Base-by-base conservation (phyloP, 441 rosid genomes). In the Brassica hybrid region DNA sequence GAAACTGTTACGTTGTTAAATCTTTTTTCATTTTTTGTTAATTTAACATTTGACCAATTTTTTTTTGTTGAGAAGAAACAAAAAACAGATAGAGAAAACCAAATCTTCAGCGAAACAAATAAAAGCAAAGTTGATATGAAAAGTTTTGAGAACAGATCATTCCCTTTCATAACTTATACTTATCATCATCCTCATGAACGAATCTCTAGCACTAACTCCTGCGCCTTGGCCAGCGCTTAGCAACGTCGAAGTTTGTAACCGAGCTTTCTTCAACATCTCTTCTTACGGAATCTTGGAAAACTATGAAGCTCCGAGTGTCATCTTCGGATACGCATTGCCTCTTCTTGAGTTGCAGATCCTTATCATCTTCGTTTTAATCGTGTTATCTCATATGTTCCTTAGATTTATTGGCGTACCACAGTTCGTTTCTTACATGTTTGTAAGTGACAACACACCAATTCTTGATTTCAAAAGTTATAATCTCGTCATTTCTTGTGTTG, bases 301-400 rank as follows among this genome's bases (percentile, higher is more conserved):
- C 11, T 19, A 41, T 54, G 38, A 58, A 69, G 6, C 48, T 69
- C 64, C 76, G 3, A 25, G 65, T 65, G 34, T 70, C 30, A 59
- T 79, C 8, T 74, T 79, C 57, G 64, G 69, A 43, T 65, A 79
- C 62, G 70, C 79, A 74, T 74, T 79, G 72, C 79, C 82, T 74
- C 79, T 79, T 59, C 79, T 79, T 65, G 79, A 79, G 48, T 8
- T 75, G 38, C 82, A 79, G 59, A 48, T 75, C 16, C 1, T 79
- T 10, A 66, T 58, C 73, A 58, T 74, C 68, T 79, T 79, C 27
- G 7, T 69, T 10, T n/a, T 25, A 10, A 34, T 79, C n/a, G 57
- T 65, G 11, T 43, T 70, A 4, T 69, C 16, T 57, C 76, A 70
- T 65, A 23, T 59, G 69, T 70, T 79, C 43, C 82, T 79, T 25